phyloP scores from a whole-genome alignment of 2,329 filamentous ascomycete genomes.

The Pseudogymnoascus sp. region DNA sequence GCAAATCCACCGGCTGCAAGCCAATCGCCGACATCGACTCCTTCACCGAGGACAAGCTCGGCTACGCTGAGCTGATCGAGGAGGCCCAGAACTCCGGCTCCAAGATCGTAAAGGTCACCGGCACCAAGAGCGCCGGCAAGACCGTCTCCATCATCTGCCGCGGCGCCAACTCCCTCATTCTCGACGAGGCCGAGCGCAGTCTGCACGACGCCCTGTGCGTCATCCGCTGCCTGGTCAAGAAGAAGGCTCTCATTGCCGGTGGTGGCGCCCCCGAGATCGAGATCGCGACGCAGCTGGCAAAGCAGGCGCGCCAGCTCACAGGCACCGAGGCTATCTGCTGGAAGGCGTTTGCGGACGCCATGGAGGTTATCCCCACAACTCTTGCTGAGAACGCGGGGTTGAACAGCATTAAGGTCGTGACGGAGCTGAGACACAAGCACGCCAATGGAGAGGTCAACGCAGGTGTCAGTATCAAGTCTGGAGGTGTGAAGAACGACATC shows the following conservation, averaged over 20 bases:
- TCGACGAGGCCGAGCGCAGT: slow-evolving; percentile 94
- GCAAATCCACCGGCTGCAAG: slow-evolving; percentile 98
- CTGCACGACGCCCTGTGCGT: slow-evolving; percentile 97
- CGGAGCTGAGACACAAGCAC: slow-evolving; percentile 87
- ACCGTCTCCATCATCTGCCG: slow-evolving; percentile 93
- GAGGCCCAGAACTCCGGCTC: slow-evolving; percentile 82
- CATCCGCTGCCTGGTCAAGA: slow-evolving; percentile 95
- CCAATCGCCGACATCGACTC: slow-evolving; percentile 97
- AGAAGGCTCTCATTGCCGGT: slow-evolving; percentile 97
- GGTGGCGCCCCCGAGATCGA: slow-evolving; percentile 96
- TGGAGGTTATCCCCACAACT: slow-evolving; percentile 95
- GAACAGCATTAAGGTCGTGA: slow-evolving; percentile 98
- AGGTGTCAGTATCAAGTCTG: slow-evolving; percentile 95
- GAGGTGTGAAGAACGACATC: slow-evolving; percentile 94
- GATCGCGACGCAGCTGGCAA: slow-evolving; percentile 77
- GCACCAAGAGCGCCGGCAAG: slow-evolving; percentile 74
- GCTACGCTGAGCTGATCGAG: slow-evolving; percentile 85
- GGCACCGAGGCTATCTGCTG: slow-evolving; percentile 97
- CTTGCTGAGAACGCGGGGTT: slow-evolving; percentile 94
- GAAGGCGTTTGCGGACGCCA: slow-evolving; percentile 96
- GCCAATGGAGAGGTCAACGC: slow-evolving; percentile 93
- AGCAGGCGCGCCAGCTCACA: slow-evolving; percentile 71
- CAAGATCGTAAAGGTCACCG: slow-evolving; percentile 89
- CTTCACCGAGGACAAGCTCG: slow-evolving; percentile 97
- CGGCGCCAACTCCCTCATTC: slow-evolving; percentile 85